Evolutionary conservation across 352 stramenopile genomes (phyloP), one percentile per base, ranked within the genome.

Genomic region (Poterioochromonas sp.): DNA sequence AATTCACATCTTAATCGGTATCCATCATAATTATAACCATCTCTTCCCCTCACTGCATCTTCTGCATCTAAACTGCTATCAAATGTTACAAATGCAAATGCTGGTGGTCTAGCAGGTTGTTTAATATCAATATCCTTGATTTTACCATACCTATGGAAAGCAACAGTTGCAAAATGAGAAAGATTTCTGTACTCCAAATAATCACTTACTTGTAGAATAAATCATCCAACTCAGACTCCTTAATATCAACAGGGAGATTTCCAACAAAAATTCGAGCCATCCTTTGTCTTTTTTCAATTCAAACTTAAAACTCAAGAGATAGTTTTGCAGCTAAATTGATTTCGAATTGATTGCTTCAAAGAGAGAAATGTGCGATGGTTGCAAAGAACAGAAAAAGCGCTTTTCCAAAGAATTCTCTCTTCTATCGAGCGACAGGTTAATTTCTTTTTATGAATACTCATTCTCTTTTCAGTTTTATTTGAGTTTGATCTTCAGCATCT

Each of bases 11-110:
- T 53, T 47, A 84, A 69, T 49, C 79, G 76, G 29, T 77, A 35
- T 39, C 83, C 83, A 49, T 69, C 68, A 41, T 83, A 80, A 47
- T 81, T 79, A 40, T 64, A 81, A 51, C 80, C 81, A 79, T 87
- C 83, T n/a, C 77, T 51, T 35, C 65, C 65, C 11, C 65, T 15
- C 20, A 85, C 76, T 41, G 83, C 83, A 47, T 83, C 83, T 34
- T 84, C 80, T 3, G 83, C 83, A 80, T 83, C 79, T 5, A 60
- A 20, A 32, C 68, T 43, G 62, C 84, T 47, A n/a, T 60, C 77
- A 78, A 81, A 85, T 70, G 78, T 79, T 32, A 86, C 78, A 69
- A 87, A 87, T 8, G 81, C 82, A 73, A 83, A 86, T 47, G 80
- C 83, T 35, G 81, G 78, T 35, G 79, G 39, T 32, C 71, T n/a